Evolutionary conservation across 768 basidiomycete species (phyloP).

Genomic region (Lactarius indigo): DNA sequence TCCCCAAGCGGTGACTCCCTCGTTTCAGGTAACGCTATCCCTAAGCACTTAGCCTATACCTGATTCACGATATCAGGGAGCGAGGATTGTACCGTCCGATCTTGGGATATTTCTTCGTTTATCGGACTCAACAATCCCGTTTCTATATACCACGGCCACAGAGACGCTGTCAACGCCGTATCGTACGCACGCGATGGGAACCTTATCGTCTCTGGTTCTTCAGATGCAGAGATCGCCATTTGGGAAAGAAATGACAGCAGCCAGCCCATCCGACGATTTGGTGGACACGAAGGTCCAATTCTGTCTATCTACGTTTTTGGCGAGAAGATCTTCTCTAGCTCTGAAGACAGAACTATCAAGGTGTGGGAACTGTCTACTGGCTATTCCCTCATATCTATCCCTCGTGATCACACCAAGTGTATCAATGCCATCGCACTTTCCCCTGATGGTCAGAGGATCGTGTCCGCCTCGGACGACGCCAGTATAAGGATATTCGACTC

Average conservation of each 20-base stretch:
- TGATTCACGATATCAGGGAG: neutral
- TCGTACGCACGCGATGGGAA: neutral
- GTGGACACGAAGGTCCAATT: neutral
- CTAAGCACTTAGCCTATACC: neutral
- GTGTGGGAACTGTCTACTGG: conserved; percentile 11
- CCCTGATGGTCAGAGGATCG: neutral
- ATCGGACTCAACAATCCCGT: neutral
- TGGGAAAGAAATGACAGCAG: neutral
- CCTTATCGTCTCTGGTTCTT: conserved; percentile 13
- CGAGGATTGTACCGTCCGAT: conserved; percentile 1
- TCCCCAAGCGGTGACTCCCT: conserved; percentile 2
- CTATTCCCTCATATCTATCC: conserved; percentile 1
- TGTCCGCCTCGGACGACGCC: conserved; percentile 14
- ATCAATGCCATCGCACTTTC: conserved; percentile 3
- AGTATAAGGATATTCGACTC: conserved; percentile 4
- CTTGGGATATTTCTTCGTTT: neutral
- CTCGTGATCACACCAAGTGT: conserved; percentile 32
- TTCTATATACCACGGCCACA: conserved; percentile 26
- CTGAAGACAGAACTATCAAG: conserved; percentile 9
- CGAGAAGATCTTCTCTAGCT: conserved; percentile 13
- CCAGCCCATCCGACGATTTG: neutral
- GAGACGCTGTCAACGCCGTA: conserved; percentile 1
- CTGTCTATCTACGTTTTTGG: conserved; percentile 1
- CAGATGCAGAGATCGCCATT: neutral
- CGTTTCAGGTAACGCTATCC: neutral